Conservation (phyloP, 352 stramenopile species). For the Pythium scleroteichum region DNA sequence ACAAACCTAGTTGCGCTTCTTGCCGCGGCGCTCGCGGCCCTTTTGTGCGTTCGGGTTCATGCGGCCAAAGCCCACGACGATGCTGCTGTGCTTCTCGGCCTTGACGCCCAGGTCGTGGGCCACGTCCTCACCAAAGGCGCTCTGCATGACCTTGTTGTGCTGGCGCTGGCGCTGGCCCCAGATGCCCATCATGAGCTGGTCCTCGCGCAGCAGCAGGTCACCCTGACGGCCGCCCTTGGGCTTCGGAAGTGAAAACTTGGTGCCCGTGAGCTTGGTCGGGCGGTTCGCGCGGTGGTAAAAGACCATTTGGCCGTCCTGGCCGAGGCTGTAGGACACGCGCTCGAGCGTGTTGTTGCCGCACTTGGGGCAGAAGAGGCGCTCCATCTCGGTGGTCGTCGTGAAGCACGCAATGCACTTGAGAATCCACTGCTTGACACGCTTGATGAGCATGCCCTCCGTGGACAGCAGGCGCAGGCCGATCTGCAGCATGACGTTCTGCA, state of each 20-base stretch:
- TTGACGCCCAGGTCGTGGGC: slow-evolving; percentile 93
- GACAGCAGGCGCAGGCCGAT: slow-evolving; percentile 82
- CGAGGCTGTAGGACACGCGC: slow-evolving; percentile 93
- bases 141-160: slow-evolving; percentile 89
- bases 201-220: slow-evolving; percentile 96
- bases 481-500: slow-evolving; percentile 91
- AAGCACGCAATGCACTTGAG: slow-evolving; percentile 97
- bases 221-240: slow-evolving; percentile 91
- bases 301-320: slow-evolving; percentile 90
- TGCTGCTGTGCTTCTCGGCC: slow-evolving; percentile 86
- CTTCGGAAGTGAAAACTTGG: slow-evolving; percentile 98
- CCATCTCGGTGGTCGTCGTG: slow-evolving; percentile 92
- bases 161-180: slow-evolving; percentile 95
- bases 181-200: slow-evolving; percentile 96
- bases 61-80: slow-evolving; percentile 93
- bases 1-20: slow-evolving; percentile 89
- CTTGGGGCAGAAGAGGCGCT: slow-evolving; percentile 95
- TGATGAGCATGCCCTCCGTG: slow-evolving; percentile 84
- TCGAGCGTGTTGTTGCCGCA: slow-evolving; percentile 96
- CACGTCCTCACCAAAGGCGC: slow-evolving; percentile 95
- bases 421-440: slow-evolving; percentile 94
- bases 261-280: slow-evolving; percentile 91
- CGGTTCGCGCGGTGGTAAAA: slow-evolving; percentile 85
- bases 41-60: slow-evolving; percentile 97
- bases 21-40: slow-evolving; percentile 94